phyloP scores from a whole-genome alignment of 2,329 filamentous ascomycete species.

The Fusarium equiseti region DNA sequence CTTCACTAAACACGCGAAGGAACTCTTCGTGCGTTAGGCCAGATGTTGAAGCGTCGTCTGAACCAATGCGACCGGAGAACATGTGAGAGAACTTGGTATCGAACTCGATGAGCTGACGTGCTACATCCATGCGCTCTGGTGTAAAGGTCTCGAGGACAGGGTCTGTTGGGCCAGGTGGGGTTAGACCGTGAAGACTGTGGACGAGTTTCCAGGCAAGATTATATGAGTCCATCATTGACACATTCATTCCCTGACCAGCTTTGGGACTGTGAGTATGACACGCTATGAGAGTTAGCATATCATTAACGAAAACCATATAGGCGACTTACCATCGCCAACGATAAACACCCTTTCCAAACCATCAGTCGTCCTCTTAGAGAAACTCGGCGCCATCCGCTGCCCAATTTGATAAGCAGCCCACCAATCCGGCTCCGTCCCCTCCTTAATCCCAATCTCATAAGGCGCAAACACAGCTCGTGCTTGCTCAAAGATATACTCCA shows the following conservation, averaged over 20 bases:
- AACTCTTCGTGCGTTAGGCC: conserved; percentile 20
- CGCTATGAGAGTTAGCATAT: not conserved
- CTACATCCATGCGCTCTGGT: conserved; percentile 6
- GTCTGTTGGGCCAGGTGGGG: not conserved
- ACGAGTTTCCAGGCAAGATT: conserved; percentile 25
- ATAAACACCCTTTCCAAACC: conserved; percentile 18
- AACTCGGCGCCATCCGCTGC: conserved; percentile 14
- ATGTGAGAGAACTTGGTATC: conserved; percentile 21
- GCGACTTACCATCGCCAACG: conserved; percentile 13
- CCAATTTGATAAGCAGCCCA: conserved; percentile 31
- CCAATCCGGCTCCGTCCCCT: conserved; percentile 22
- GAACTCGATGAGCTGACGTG: conserved; percentile 20
- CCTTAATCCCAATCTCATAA: conserved; percentile 19
- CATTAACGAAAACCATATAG: fast-evolving
- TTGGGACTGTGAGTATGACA: conserved; percentile 26
- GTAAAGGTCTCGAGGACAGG: conserved; percentile 4
- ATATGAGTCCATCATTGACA: conserved; percentile 28
- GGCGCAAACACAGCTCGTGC: conserved; percentile 18
- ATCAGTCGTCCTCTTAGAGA: conserved; percentile 7
- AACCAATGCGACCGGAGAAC: conserved; percentile 24
- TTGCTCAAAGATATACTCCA: conserved; percentile 28
- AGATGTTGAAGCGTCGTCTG: not conserved
- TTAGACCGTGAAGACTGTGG: conserved; percentile 4
- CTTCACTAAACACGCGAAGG: conserved; percentile 16
- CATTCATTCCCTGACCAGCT: conserved; percentile 26